A percentile compares a stretch with the other conserved stretches of the same genome.
These are phyloP conservation scores for Cicer arietinum DNA, from an alignment of 306 rosid species.

Conservation along the genomic window DNA sequence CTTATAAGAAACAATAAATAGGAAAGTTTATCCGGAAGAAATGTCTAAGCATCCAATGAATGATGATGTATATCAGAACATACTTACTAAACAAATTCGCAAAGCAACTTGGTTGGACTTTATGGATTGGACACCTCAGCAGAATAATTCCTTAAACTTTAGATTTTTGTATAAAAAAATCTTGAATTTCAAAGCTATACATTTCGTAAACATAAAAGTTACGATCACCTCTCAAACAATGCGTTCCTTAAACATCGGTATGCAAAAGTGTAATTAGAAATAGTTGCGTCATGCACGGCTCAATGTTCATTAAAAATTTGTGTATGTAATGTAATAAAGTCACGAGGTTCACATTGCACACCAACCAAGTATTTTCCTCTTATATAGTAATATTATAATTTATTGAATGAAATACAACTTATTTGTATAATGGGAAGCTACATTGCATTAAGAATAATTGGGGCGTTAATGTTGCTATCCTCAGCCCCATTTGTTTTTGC, in stretches of 20 bases:
- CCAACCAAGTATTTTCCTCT: constrained; percentile 44
- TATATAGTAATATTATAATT: background rate
- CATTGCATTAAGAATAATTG: constrained; percentile 42
- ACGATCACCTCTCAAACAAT: background rate
- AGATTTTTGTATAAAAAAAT: background rate
- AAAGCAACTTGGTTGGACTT: constrained; percentile 31
- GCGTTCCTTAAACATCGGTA: background rate
- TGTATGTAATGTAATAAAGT: constrained; percentile 47
- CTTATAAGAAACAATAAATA: background rate
- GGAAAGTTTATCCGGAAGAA: background rate
- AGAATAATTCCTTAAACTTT: constrained; percentile 18
- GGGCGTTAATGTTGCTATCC: constrained; percentile 27
- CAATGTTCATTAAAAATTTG: constrained; percentile 47
- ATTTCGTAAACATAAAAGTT: background rate
- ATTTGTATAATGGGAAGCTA: constrained; percentile 40
- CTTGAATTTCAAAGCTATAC: background rate
- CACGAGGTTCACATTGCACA: constrained; percentile 49
- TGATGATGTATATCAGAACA: background rate
- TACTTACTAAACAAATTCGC: constrained; percentile 4
- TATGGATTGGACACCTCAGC: constrained; percentile 8
- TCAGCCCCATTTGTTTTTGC: constrained; percentile 31
- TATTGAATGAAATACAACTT: background rate
- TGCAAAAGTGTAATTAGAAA: background rate
- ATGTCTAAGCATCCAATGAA: constrained; percentile 13
- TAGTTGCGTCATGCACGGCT: constrained; percentile 41